These are phyloP conservation scores for Melanomma pulvis-pyrius DNA, from an alignment of 495 filamentous ascomycete genomes.

Conservation along the genomic window DNA sequence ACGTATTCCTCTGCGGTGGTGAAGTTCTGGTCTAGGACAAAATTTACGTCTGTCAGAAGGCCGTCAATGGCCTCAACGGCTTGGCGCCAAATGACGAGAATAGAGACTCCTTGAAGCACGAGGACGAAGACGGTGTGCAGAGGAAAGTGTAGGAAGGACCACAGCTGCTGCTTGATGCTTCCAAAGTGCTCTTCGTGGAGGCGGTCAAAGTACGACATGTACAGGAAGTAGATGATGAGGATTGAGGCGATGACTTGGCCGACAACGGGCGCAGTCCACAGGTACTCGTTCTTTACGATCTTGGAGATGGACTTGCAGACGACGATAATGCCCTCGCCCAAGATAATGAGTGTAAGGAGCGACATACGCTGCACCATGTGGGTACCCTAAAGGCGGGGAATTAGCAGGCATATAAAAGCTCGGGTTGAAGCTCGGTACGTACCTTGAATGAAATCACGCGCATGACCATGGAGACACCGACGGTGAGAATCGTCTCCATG, in stretches of 20 bases:
- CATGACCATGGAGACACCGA: constrained; percentile 58
- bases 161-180: constrained; percentile 61
- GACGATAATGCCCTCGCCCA: constrained; percentile 67
- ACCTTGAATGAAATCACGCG: constrained; percentile 61
- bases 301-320: constrained; percentile 56
- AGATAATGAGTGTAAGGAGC: constrained; percentile 68
- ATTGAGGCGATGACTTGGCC: constrained; percentile 45
- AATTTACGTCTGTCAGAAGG: not conserved
- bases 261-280: constrained; percentile 54
- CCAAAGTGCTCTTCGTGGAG: constrained; percentile 55
- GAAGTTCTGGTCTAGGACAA: not conserved
- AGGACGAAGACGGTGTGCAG: constrained; percentile 68
- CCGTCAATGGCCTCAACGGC: constrained; percentile 15
- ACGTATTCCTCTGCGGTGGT: constrained; percentile 1
- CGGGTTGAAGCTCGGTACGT: not conserved
- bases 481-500: constrained; percentile 58
- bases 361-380: constrained; percentile 68
- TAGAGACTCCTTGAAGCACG: constrained; percentile 56
- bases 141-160: constrained; percentile 70
- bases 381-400: constrained; percentile 47
- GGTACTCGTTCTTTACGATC: constrained; percentile 58
- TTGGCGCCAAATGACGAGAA: constrained; percentile 36
- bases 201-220: constrained; percentile 72
- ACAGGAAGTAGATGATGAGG: constrained; percentile 61
- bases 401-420: not conserved